Evolutionary conservation across 2,329 filamentous ascomycete species (phyloP).

Genomic region (Stachybotrys elegans): DNA sequence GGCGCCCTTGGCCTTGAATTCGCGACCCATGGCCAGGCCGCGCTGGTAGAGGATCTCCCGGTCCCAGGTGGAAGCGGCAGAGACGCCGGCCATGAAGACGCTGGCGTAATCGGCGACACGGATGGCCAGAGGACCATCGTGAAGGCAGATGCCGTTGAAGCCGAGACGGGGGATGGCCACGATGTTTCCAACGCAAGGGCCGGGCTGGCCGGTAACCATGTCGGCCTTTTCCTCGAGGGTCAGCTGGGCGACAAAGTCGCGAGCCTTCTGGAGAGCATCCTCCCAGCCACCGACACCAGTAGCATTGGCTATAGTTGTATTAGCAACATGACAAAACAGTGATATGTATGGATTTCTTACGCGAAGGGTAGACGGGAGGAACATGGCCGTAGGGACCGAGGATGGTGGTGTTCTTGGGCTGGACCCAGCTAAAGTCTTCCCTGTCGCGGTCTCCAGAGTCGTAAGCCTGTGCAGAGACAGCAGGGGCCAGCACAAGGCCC

Average conservation of each 20-base stretch:
- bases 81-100: slow-evolving; percentile 52
- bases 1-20: slow-evolving; percentile 68
- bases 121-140: slow-evolving; percentile 27
- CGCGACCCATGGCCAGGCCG: slow-evolving; percentile 43
- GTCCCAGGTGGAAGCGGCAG: slow-evolving; percentile 61
- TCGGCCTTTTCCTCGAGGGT: slow-evolving; percentile 24
- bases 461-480: slow-evolving; percentile 20
- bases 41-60: slow-evolving; percentile 62
- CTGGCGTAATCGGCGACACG: slow-evolving; percentile 36
- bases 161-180: slow-evolving; percentile 32
- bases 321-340: slow-evolving; percentile 6
- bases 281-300: slow-evolving; percentile 30
- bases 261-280: slow-evolving; percentile 29
- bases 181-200: slow-evolving; percentile 30
- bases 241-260: slow-evolving; percentile 22
- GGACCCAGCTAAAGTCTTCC: slow-evolving; percentile 31
- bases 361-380: slow-evolving; percentile 28
- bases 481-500: slow-evolving; percentile 23
- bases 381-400: slow-evolving; percentile 34
- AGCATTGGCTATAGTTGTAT: slow-evolving; percentile 24
- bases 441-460: slow-evolving; percentile 12
- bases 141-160: slow-evolving; percentile 37
- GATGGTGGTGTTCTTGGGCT: slow-evolving; percentile 35
- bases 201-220: slow-evolving; percentile 27
- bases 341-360: slow-evolving; percentile 24